Conservation (phyloP, 2,329 filamentous ascomycete genomes). For the Alternaria sp. region DNA sequence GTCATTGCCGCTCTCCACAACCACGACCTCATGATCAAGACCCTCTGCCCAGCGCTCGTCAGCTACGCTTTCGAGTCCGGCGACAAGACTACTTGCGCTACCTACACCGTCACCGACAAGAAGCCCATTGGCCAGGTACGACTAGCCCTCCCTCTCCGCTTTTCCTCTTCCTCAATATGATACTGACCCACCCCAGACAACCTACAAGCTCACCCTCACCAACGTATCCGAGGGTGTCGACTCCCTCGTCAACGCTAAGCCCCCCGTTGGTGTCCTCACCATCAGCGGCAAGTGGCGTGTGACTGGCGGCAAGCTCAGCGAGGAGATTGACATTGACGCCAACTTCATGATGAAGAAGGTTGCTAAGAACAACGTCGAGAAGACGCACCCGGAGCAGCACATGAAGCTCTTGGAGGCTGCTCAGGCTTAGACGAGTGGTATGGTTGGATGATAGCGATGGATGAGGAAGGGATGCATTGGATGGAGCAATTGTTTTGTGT, state of each 20-base stretch:
- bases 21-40: constrained; percentile 50
- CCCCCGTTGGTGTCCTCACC: constrained; percentile 47
- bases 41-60: constrained; percentile 44
- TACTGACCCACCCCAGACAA: constrained; percentile 34
- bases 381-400: constrained; percentile 49
- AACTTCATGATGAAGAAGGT: constrained; percentile 54
- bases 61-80: constrained; percentile 44
- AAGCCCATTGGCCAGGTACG: constrained; percentile 48
- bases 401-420: constrained; percentile 41
- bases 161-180: background rate
- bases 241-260: constrained; percentile 49
- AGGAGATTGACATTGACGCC: constrained; percentile 51
- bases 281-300: constrained; percentile 50
- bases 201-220: constrained; percentile 51
- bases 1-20: constrained; percentile 48
- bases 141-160: background rate
- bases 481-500: background rate
- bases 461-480: background rate
- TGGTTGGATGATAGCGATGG: background rate
- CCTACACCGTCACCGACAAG: constrained; percentile 48
- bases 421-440: constrained; percentile 19
- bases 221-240: constrained; percentile 44
- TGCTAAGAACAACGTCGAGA: constrained; percentile 50
- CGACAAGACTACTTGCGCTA: constrained; percentile 34
- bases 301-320: constrained; percentile 35